Evolutionary conservation across 768 basidiomycete species (phyloP).

Genomic region (Tubosaeta sp.): DNA sequence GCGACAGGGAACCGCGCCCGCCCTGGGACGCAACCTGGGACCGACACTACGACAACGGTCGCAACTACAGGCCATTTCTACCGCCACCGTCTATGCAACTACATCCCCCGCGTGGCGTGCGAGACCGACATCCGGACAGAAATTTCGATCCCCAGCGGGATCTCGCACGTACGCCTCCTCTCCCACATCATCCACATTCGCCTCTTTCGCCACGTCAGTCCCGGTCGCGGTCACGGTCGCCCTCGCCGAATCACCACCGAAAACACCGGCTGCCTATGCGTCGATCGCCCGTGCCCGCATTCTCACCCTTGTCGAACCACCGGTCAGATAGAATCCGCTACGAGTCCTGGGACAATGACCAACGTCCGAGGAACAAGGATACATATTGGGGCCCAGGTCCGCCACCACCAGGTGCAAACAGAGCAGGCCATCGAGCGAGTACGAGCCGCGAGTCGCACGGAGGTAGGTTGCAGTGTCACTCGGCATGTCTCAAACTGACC

Average conservation of each 20-base stretch:
- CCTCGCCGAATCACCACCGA: conserved; percentile 30
- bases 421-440: conserved; percentile 4
- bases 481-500: not conserved
- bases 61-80: conserved; percentile 16
- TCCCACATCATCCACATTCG: conserved; percentile 18
- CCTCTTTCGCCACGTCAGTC: conserved; percentile 23
- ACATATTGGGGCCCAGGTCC: conserved; percentile 13
- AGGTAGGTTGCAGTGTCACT: conserved; percentile 6
- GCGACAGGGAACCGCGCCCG: conserved; percentile 28
- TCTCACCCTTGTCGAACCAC: conserved; percentile 39
- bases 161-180: conserved; percentile 19
- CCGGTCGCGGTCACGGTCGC: conserved; percentile 38
- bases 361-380: conserved; percentile 29
- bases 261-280: conserved; percentile 34
- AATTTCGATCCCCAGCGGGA: conserved; percentile 17
- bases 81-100: conserved; percentile 3
- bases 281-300: conserved; percentile 32
- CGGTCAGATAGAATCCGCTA: conserved; percentile 33
- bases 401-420: conserved; percentile 7
- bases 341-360: conserved; percentile 34
- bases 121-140: conserved; percentile 26
- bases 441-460: conserved; percentile 2
- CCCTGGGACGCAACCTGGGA: conserved; percentile 22
- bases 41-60: conserved; percentile 16
- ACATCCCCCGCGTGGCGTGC: conserved; percentile 13